Base-by-base conservation (phyloP, 805 yeast species). In the Sugiyamaella chiloensis region DNA sequence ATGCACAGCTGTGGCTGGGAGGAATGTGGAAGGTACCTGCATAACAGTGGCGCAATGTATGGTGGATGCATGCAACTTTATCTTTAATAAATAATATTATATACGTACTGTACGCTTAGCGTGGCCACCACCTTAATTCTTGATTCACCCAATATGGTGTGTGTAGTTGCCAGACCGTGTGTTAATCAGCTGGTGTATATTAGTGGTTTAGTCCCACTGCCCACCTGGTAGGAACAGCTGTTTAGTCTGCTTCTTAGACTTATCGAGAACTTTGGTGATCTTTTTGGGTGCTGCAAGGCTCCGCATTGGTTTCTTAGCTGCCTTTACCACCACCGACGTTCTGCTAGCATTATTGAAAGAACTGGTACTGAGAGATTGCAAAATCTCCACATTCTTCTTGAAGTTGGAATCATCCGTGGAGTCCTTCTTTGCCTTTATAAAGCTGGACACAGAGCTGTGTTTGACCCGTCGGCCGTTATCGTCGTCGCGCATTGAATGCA, bases 321-420 rank as follows among this genome's bases (percentile, higher is more conserved):
- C 24, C 16, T 35, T 23, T 9, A 44, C 36, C 2, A 35, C 34
- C n/a, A 35, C 47, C 3, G 42, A 35, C 14, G 44, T 34, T 29
- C 20, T 36, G 7, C 42, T 30, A 4, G 34, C 6, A 29, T 29
- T 30, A 12, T 11, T 11, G 16, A 44, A 26, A 11, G 47, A 34
- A n/a, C 32, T 29, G 6, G 32, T n/a, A 16, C 32, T 44, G 23
- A 44, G 31, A 16, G 47, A 44, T 23, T 44, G 47, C n/a, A 44
- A 29, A 8, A 44, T 44, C 29, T 44, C 47, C 5, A 44, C 47
- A 12, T 30, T 42, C 17, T 44, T 44, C 26, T 16, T 35, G 45
- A 31, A 42, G 7, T 34, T 34, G 19, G 11, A 19, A 16, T 16
- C 37, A 19, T 34, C 19, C n/a, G 6, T 35, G 14, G 36, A 24